These are phyloP conservation scores for Ustilago xerochloae DNA, from an alignment of 1,284 basidiomycete genomes.

Conservation along the genomic window DNA sequence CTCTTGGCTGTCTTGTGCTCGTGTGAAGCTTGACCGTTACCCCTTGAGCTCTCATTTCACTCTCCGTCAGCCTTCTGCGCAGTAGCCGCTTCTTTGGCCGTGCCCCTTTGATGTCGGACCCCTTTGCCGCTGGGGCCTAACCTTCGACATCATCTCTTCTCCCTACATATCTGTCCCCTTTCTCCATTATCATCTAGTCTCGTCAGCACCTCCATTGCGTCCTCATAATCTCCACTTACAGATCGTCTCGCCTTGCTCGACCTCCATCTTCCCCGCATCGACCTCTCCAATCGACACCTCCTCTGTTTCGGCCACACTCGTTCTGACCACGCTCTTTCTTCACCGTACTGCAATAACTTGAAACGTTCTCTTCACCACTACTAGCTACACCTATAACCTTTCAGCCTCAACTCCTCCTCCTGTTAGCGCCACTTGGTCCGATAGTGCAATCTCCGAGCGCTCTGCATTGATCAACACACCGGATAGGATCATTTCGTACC, in stretches of 20 bases:
- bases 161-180: not conserved
- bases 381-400: too few relatives aligned
- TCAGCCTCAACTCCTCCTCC: too few relatives aligned
- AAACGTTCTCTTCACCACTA: too few relatives aligned
- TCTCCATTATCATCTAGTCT: not conserved
- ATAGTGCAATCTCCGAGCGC: not conserved
- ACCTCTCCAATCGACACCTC: not conserved
- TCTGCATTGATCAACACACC: too few relatives aligned
- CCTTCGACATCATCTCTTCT: constrained; percentile 1
- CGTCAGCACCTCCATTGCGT: not conserved
- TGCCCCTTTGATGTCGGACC: not conserved
- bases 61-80: constrained; percentile 13
- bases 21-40: not conserved
- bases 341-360: not conserved
- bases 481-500: not conserved
- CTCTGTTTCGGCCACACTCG: not conserved
- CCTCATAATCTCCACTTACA: not conserved
- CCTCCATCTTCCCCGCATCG: not conserved
- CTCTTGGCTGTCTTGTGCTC: not conserved
- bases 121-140: not conserved
- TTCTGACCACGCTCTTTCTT: constrained; percentile 1
- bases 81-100: not conserved
- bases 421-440: too few relatives aligned
- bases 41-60: constrained; percentile 4
- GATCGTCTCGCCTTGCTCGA: not conserved